Evolutionary conservation across 768 basidiomycete genomes (phyloP).

Genomic region (Mrakia blollopis): DNA sequence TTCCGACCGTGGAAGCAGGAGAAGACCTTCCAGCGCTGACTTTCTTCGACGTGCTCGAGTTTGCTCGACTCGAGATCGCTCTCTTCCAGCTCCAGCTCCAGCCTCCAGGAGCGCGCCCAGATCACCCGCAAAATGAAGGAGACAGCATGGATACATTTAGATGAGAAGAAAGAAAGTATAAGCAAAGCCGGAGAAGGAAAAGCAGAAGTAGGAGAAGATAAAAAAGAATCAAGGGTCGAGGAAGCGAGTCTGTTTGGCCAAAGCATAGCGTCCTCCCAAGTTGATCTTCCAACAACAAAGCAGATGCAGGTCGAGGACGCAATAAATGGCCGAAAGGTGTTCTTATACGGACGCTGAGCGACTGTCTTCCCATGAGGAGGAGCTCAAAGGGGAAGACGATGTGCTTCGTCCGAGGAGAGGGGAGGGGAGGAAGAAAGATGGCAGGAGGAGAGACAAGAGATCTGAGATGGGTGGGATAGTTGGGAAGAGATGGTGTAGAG

Average conservation of each 20-base stretch:
- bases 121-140: too few relatives aligned
- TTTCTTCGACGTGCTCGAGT: too few relatives aligned
- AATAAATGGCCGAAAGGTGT: slow-evolving; percentile 4
- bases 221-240: background rate
- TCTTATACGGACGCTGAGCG: background rate
- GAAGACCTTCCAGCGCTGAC: too few relatives aligned
- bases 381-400: background rate
- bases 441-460: background rate
- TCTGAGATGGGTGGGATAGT: background rate
- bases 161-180: too few relatives aligned
- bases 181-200: too few relatives aligned
- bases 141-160: too few relatives aligned
- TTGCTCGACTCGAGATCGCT: too few relatives aligned
- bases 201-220: background rate
- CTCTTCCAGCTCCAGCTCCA: too few relatives aligned
- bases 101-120: too few relatives aligned
- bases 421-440: background rate
- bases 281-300: background rate
- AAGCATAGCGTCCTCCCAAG: slow-evolving; percentile 13
- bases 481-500: background rate
- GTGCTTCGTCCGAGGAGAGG: background rate
- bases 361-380: background rate
- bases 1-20: too few relatives aligned
- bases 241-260: background rate
- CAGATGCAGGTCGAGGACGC: slow-evolving; percentile 14